phyloP scores from a whole-genome alignment of 371 early-diverging fungal genomes.

The Syncephalastrum racemosum region DNA sequence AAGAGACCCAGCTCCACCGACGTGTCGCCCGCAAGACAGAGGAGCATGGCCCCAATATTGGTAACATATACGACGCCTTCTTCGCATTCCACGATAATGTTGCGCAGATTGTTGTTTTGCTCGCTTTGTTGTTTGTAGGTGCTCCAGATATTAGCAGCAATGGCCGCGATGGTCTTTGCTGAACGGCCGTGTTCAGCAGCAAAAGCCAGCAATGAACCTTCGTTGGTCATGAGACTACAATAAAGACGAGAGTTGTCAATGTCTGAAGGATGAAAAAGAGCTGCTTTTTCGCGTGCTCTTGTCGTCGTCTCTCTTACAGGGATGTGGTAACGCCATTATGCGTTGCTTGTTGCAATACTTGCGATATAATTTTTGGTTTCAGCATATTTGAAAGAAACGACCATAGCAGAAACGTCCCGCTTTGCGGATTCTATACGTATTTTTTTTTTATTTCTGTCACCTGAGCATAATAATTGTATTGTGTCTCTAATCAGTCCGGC shows the following conservation, averaged over 20 bases:
- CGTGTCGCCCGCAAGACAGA: slow-evolving; percentile 68
- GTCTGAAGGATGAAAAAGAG: neutral
- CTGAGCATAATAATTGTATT: too few relatives aligned
- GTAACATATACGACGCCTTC: slow-evolving; percentile 67
- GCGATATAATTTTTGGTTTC: slow-evolving; percentile 24
- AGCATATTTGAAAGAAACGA: slow-evolving; percentile 7
- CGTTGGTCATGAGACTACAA: slow-evolving; percentile 65
- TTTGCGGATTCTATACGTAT: too few relatives aligned
- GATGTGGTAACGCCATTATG: slow-evolving; percentile 17
- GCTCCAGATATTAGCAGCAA: slow-evolving; percentile 78
- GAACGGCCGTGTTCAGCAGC: slow-evolving; percentile 64
- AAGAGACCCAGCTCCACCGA: slow-evolving; percentile 68
- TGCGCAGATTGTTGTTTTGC: slow-evolving; percentile 41
- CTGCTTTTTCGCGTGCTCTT: neutral
- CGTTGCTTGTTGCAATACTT: slow-evolving; percentile 17
- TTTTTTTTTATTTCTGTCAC: too few relatives aligned
- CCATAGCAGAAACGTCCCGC: too few relatives aligned
- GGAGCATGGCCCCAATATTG: slow-evolving; percentile 61
- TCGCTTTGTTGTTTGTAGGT: slow-evolving; percentile 61
- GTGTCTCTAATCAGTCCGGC: too few relatives aligned
- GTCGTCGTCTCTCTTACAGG: slow-evolving; percentile 7
- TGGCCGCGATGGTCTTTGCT: slow-evolving; percentile 70
- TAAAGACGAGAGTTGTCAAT: neutral
- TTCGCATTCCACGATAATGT: slow-evolving; percentile 70
- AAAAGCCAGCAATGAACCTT: slow-evolving; percentile 74